phyloP scores from a whole-genome alignment of 164 flowering plant species.

The Liriodendron chinense region DNA sequence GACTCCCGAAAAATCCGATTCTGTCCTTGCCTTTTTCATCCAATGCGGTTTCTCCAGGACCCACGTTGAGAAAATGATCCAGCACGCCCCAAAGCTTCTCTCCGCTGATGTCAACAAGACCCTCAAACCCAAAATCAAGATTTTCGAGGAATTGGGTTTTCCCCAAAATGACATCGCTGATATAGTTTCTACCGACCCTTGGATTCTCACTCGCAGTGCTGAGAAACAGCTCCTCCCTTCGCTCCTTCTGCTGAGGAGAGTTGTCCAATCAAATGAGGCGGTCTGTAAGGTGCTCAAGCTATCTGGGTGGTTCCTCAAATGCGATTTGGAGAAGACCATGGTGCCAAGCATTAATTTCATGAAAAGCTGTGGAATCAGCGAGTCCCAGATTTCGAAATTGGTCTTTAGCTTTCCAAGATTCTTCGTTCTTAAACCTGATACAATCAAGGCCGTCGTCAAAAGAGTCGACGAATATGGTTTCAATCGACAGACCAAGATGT shows the following conservation, averaged over 20 bases:
- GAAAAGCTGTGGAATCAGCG: conserved; percentile 2
- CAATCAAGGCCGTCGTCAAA: background rate
- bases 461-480: conserved; percentile 10
- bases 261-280: background rate
- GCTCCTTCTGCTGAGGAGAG: background rate
- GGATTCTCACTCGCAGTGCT: background rate
- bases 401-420: background rate
- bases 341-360: conserved; percentile 2
- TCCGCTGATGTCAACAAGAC: conserved; percentile 8
- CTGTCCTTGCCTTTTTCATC: conserved; percentile 9
- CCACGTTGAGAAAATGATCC: conserved; percentile 2
- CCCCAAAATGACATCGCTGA: background rate
- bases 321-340: conserved; percentile 2
- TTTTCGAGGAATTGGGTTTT: conserved; percentile 13
- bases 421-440: background rate
- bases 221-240: background rate
- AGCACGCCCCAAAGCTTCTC: conserved; percentile 1
- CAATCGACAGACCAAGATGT: conserved; percentile 3
- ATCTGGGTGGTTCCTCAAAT: conserved; percentile 2
- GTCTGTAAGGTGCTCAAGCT: background rate
- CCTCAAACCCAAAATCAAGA: conserved; percentile 12
- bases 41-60: conserved; percentile 4
- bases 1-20: background rate
- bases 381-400: background rate
- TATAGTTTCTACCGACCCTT: background rate